A percentile compares a stretch with the other conserved stretches of the same genome.
Conservation (phyloP, 371 early-diverging fungal genomes). For the Mucor lusitanicus region DNA sequence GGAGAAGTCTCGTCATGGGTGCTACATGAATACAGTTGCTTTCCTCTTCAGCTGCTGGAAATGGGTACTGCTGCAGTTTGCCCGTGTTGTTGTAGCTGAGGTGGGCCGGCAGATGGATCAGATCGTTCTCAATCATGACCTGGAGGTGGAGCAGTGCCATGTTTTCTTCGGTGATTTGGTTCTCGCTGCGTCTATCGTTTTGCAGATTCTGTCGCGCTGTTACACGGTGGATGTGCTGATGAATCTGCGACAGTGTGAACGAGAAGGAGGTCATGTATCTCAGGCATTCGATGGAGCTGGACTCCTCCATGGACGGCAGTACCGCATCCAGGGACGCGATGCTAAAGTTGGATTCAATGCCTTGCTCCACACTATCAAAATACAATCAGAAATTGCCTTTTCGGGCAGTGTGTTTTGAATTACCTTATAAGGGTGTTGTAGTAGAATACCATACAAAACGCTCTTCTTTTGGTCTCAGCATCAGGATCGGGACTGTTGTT, state of each 20-base stretch:
- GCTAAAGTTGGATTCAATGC: constrained; percentile 12
- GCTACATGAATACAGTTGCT: constrained; percentile 2
- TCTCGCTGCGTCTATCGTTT: constrained; percentile 29
- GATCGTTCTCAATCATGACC: constrained; percentile 21
- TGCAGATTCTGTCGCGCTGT: constrained; percentile 36
- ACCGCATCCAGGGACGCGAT: neutral
- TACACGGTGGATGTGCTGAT: constrained; percentile 28
- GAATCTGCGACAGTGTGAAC: constrained; percentile 36
- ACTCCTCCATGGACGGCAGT: neutral
- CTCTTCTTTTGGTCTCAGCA: constrained; percentile 38
- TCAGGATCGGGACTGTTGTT: constrained; percentile 3
- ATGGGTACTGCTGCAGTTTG: constrained; percentile 1
- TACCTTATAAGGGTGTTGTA: constrained; percentile 41
- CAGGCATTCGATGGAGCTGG: constrained; percentile 9
- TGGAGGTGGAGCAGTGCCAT: constrained; percentile 24
- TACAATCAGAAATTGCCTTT: constrained; percentile 11
- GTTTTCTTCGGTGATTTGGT: constrained; percentile 41
- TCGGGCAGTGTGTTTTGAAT: constrained; percentile 13
- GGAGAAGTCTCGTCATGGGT: constrained; percentile 46
- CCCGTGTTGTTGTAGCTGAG: constrained; percentile 25
- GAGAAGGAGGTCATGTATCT: constrained; percentile 24
- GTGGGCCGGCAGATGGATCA: constrained; percentile 39
- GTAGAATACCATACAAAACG: constrained; percentile 45
- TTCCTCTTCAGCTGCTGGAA: constrained; percentile 22
- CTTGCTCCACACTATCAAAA: constrained; percentile 26